These are phyloP conservation scores for Leonotis leonurus DNA, from an alignment of 257 asterid species.

Conservation along the genomic window DNA sequence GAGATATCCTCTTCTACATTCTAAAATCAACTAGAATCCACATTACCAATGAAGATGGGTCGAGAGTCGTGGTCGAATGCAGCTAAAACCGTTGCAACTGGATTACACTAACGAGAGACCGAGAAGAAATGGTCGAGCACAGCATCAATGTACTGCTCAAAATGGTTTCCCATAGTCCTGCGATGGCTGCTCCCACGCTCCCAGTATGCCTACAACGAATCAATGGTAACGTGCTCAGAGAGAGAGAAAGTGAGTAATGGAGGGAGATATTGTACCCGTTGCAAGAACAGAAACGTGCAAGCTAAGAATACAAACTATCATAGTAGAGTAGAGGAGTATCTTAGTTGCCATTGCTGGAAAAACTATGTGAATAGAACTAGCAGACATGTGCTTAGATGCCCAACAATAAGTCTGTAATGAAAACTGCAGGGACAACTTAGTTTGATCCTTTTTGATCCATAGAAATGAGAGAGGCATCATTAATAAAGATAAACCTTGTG, in stretches of 20 bases:
- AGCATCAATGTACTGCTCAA: slow-evolving; percentile 20
- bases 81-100: background rate
- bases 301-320: background rate
- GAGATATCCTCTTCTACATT: slow-evolving; percentile 1
- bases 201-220: slow-evolving; percentile 46
- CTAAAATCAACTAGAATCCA: slow-evolving; percentile 7
- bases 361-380: background rate
- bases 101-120: background rate
- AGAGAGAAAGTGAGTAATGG: background rate
- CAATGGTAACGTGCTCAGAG: background rate
- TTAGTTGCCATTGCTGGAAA: background rate
- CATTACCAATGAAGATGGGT: background rate
- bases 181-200: slow-evolving; percentile 67
- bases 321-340: background rate
- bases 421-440: background rate
- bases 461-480: background rate
- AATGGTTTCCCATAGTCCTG: slow-evolving; percentile 61
- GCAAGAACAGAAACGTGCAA: background rate
- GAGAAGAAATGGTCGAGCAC: background rate
- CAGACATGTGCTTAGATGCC: background rate
- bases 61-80: background rate
- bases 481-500: background rate
- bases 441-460: background rate
- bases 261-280: background rate
- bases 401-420: too few species aligned